phyloP scores from a whole-genome alignment of 805 yeast genomes.

The Yamadazyma sp. region DNA sequence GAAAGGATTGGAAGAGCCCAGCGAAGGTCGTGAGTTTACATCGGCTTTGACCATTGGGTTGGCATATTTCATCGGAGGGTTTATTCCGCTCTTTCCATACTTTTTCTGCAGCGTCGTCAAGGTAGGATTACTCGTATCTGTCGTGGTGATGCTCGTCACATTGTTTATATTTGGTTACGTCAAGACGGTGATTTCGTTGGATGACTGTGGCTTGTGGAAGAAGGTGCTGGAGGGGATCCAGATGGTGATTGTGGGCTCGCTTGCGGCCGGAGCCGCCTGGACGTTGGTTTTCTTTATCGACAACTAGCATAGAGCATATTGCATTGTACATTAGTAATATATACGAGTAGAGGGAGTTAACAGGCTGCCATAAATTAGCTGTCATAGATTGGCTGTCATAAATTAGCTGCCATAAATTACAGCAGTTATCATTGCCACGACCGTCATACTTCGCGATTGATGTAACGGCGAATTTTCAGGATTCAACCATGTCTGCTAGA shows the following conservation, averaged over 20 bases:
- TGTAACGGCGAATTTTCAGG: not conserved
- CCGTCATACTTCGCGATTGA: not conserved
- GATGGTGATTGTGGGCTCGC: slow-evolving; percentile 94
- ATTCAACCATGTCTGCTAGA: slow-evolving; percentile 32
- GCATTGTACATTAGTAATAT: slow-evolving; percentile 9
- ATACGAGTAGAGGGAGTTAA: too few species aligned
- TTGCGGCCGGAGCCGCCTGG: slow-evolving; percentile 98
- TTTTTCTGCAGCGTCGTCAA: slow-evolving; percentile 78
- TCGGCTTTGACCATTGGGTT: slow-evolving; percentile 89
- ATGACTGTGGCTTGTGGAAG: slow-evolving; percentile 58
- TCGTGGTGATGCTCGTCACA: slow-evolving; percentile 79
- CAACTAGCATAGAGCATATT: slow-evolving; percentile 14
- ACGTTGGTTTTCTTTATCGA: slow-evolving; percentile 77
- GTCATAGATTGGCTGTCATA: too few species aligned
- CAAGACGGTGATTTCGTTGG: slow-evolving; percentile 81
- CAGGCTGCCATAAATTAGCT: too few species aligned
- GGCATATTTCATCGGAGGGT: slow-evolving; percentile 88
- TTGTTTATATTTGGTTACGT: slow-evolving; percentile 83
- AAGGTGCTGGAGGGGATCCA: slow-evolving; percentile 79
- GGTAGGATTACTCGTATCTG: slow-evolving; percentile 72
- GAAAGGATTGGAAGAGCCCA: slow-evolving; percentile 93
- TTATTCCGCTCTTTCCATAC: slow-evolving; percentile 87
- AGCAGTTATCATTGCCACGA: not conserved
- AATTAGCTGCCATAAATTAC: too few species aligned
- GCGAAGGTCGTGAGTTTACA: slow-evolving; percentile 83